Evolutionary conservation across 345 rosid genomes (phyloP).

Genomic region (Euphorbia tirucalli): DNA sequence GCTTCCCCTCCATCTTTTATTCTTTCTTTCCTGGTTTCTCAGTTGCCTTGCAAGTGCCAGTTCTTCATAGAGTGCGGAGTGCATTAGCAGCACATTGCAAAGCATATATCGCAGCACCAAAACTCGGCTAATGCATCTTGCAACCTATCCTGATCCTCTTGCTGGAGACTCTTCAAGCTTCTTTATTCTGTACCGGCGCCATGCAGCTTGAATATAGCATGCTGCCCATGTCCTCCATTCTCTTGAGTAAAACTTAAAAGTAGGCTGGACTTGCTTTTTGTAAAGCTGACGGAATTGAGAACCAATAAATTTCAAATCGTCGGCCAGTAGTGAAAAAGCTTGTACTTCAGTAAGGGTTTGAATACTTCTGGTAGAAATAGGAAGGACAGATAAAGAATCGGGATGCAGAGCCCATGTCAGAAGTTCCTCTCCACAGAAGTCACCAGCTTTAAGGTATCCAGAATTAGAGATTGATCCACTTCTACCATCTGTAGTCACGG

Average conservation of each 20-base stretch:
- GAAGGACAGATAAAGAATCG: constrained; percentile 72
- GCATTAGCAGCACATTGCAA: constrained; percentile 83
- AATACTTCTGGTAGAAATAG: constrained; percentile 84
- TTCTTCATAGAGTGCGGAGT: constrained; percentile 52
- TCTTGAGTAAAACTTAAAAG: constrained; percentile 77
- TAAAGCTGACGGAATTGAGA: constrained; percentile 83
- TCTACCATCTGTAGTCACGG: constrained; percentile 74
- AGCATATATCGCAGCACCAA: constrained; percentile 90
- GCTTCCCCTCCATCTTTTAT: too few species aligned
- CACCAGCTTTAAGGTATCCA: constrained; percentile 71
- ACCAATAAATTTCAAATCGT: constrained; percentile 79
- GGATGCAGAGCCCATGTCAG: constrained; percentile 94
- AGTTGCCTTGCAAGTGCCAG: constrained; percentile 44
- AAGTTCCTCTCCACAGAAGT: constrained; percentile 92
- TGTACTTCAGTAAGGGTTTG: constrained; percentile 70
- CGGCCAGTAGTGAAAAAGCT: constrained; percentile 82
- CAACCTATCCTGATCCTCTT: constrained; percentile 59
- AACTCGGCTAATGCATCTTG: constrained; percentile 79
- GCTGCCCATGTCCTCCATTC: constrained; percentile 99
- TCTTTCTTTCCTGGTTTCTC: too few species aligned
- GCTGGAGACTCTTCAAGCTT: constrained; percentile 66
- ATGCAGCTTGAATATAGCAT: constrained; percentile 83
- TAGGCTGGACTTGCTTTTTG: constrained; percentile 83
- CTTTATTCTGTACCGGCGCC: constrained; percentile 73
- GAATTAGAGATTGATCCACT: constrained; percentile 80